A percentile compares a stretch with the other conserved stretches of the same genome.
Evolutionary conservation across 2,329 filamentous ascomycete genomes (phyloP).

Genomic region (Penicillium sp.): DNA sequence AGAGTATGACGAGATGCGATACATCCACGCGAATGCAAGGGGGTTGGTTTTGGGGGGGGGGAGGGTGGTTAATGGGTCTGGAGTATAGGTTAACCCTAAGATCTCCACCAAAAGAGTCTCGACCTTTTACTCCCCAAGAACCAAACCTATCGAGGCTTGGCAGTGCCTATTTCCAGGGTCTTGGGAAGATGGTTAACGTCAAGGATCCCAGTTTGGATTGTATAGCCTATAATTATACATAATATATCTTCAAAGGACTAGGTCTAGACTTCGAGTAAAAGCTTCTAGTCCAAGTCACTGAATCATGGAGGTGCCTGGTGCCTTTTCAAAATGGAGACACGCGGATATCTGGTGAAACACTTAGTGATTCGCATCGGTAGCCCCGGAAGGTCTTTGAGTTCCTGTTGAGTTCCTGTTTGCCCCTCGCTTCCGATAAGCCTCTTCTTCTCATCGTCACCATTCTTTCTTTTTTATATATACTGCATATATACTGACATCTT

Average conservation of each 20-base stretch:
- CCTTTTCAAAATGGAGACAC: conserved; percentile 15
- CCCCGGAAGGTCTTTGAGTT: conserved; percentile 21
- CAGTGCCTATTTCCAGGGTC: conserved; percentile 9
- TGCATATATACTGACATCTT: not conserved
- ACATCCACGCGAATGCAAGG: conserved; percentile 26
- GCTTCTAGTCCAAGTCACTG: conserved; percentile 8
- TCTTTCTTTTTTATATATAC: conserved; percentile 5
- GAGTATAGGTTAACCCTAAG: conserved; percentile 3
- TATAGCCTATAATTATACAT: too few species aligned
- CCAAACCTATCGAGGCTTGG: conserved; percentile 10
- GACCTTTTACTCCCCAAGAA: conserved; percentile 10
- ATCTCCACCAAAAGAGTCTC: conserved; percentile 12
- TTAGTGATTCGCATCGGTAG: conserved; percentile 26
- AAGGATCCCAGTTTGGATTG: not conserved
- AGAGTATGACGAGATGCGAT: conserved; percentile 22
- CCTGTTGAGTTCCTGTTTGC: conserved; percentile 13
- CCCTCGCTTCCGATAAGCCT: conserved; percentile 37
- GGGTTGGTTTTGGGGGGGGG: not conserved
- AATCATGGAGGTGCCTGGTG: conserved; percentile 27
- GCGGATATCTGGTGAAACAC: conserved; percentile 25
- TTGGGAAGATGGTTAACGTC: conserved; percentile 17
- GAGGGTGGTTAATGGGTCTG: not conserved
- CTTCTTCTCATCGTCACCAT: conserved; percentile 28
- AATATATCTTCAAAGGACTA: not conserved
- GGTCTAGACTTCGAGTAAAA: not conserved